phyloP scores from a whole-genome alignment of 305 asterid genomes.

The Fraxinus dipetala region DNA sequence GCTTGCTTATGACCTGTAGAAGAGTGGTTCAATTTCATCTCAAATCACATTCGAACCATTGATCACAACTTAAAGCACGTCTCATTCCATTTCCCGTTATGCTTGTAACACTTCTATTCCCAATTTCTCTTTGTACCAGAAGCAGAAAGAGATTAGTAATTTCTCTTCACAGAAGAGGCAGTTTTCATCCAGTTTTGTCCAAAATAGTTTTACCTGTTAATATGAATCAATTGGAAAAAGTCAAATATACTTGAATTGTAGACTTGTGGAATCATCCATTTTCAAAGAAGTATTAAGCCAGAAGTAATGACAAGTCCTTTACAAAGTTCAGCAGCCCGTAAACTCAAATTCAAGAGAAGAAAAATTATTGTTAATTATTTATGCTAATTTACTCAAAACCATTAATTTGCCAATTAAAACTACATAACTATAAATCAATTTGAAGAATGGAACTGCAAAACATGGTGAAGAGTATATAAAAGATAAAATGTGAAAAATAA shows the following conservation, averaged over 20 bases:
- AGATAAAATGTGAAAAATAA: background rate
- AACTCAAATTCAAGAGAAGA: background rate
- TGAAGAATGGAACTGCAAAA: background rate
- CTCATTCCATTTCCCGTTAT: background rate
- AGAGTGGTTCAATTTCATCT: background rate
- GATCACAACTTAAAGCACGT: background rate
- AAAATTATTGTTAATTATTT: background rate
- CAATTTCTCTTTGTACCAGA: background rate
- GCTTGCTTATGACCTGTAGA: constrained; percentile 69
- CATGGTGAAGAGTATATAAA: background rate
- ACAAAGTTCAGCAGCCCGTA: background rate
- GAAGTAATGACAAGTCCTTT: background rate
- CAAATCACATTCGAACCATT: background rate
- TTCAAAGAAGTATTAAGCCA: background rate
- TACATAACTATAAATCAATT: background rate
- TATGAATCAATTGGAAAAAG: background rate
- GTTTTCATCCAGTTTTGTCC: background rate
- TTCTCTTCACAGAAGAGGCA: too few species aligned
- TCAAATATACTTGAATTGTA: background rate
- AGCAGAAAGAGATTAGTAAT: too few species aligned
- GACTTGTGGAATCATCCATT: background rate
- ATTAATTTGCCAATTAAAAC: background rate
- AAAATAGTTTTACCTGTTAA: background rate
- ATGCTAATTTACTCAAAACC: background rate
- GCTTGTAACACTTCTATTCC: background rate